Evolutionary conservation across 139 green algal genomes (phyloP), one percentile per base, ranked within the genome.

Genomic region (Coelastrella sp.): DNA sequence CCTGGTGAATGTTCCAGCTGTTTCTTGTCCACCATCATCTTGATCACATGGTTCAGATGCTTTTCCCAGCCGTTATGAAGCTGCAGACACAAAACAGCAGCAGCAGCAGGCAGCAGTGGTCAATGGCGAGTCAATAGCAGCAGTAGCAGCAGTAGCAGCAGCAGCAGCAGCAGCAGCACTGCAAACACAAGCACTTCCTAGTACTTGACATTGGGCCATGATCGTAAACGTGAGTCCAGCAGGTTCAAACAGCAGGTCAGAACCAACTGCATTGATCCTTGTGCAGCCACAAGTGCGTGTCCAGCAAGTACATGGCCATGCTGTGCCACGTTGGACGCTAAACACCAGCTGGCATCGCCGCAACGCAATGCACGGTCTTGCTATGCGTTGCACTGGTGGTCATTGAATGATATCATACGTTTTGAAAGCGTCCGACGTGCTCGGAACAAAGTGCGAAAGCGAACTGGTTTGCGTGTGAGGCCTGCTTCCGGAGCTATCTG

Each of bases 1-100:
- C 23, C 74, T 80, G 82, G 16, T 65, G 66, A 16, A 71, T 87
- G 82, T 13, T 32, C 68, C 54, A 88, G 83, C 83, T 88, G 58
- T 23, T 88, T 58, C 83, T 88, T 88, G 8, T 88, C 54, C 8
- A 80, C 56, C 66, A 88, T 80, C 83, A 88, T 80, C 54, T 81
- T 88, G 8, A 88, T 32, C 20, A 73, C 47, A 56, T 61, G 3
- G 57, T 47, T 66, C 54, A 88, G 54, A 3, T 32, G 83, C 68
- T 80, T 80, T 68, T 88, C 83, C 83, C 83, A 88, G 54, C 64
- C 58, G 11, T 16, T 19, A 13, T 32, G 68, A 19, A 88, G 54
- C 83, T 88, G 83, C 66, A 57, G n/a, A 19, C 6, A 57, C 7
- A 23, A 8, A 58, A 6, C 74, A 58, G 17, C 32, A 47, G 32